phyloP scores from a whole-genome alignment of 768 basidiomycete species.

The Lactarius deliciosus region DNA sequence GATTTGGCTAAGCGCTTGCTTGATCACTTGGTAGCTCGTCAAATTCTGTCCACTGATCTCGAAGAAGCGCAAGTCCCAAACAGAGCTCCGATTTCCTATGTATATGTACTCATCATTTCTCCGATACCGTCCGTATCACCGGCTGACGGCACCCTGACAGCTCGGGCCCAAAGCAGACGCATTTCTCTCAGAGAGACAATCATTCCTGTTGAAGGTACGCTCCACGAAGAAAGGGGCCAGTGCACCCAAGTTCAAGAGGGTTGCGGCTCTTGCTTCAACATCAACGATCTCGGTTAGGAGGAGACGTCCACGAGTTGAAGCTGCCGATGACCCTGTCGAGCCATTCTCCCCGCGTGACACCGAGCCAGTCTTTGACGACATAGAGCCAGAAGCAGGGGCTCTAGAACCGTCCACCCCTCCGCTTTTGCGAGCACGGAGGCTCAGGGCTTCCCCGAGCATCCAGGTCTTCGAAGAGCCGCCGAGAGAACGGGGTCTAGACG shows the following conservation, averaged over 20 bases:
- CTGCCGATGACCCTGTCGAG: constrained; percentile 18
- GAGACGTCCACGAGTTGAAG: background rate
- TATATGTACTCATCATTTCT: constrained; percentile 5
- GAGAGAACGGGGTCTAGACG: background rate
- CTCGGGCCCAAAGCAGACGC: constrained; percentile 20
- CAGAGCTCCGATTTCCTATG: constrained; percentile 21
- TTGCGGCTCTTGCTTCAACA: background rate
- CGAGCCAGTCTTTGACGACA: constrained; percentile 20
- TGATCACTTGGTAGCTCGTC: constrained; percentile 16
- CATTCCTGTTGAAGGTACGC: constrained; percentile 18
- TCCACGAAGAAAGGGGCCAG: constrained; percentile 1
- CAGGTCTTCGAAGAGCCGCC: constrained; percentile 5
- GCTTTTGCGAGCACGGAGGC: constrained; percentile 10
- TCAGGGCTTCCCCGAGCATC: constrained; percentile 14
- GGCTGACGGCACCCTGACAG: constrained; percentile 6
- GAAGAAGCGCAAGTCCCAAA: constrained; percentile 6
- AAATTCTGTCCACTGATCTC: constrained; percentile 10
- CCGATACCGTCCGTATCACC: background rate
- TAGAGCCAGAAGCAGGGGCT: constrained; percentile 11
- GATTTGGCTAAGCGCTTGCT: constrained; percentile 19
- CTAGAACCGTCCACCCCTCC: constrained; percentile 4
- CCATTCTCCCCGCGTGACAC: constrained; percentile 5
- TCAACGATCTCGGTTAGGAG: constrained; percentile 16
- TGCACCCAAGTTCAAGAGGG: constrained; percentile 3
- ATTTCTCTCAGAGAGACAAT: constrained; percentile 10